phyloP scores from a whole-genome alignment of 2,329 filamentous ascomycete species.

The Aureobasidium pullulans region DNA sequence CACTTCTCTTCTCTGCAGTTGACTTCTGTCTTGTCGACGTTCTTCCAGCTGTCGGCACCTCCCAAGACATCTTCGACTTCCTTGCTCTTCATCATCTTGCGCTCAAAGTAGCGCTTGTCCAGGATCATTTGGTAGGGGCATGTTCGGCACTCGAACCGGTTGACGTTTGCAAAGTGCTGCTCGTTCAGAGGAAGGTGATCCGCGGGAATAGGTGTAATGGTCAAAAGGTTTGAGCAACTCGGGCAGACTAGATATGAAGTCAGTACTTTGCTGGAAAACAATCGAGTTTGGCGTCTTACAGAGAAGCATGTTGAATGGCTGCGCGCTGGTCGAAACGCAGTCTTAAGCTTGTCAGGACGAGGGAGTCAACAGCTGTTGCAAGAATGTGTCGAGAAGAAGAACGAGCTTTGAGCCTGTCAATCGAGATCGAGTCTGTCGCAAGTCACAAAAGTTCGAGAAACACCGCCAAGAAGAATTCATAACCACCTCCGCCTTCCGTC shows the following conservation, averaged over 20 bases:
- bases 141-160: conserved; percentile 90
- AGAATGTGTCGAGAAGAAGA: neutral
- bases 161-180: conserved; percentile 40
- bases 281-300: conserved; percentile 41
- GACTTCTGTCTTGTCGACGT: conserved; percentile 74
- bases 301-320: conserved; percentile 51
- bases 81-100: conserved; percentile 71
- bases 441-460: conserved; percentile 2
- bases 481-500: neutral
- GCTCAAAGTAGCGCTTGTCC: conserved; percentile 72
- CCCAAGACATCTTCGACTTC: conserved; percentile 88
- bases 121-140: conserved; percentile 89
- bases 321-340: neutral
- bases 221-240: conserved; percentile 75
- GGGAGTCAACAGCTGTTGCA: neutral
- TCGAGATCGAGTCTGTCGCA: neutral
- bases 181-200: conserved; percentile 32
- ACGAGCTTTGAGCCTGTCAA: neutral
- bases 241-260: conserved; percentile 58
- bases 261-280: neutral
- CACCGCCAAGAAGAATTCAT: neutral
- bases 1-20: conserved; percentile 80
- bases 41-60: conserved; percentile 80
- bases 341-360: neutral
- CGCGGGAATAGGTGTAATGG: conserved; percentile 49